Evolutionary conservation across 306 rosid genomes (phyloP), one percentile per base, ranked within the genome.

Genomic region (Betula pendula): DNA sequence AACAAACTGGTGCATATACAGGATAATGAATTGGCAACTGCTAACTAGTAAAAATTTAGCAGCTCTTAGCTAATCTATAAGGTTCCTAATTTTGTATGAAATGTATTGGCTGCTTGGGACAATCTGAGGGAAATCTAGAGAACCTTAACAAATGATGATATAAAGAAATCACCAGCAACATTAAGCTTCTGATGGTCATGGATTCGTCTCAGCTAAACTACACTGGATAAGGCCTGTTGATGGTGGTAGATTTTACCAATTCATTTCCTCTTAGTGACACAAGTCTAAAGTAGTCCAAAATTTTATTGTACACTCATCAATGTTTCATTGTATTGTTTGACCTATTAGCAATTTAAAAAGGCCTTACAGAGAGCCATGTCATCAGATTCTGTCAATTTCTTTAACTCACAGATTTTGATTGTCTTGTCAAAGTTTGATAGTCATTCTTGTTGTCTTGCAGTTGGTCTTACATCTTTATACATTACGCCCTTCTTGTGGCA

Each of bases 401-500:
- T 29, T 62, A 14, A 62, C 63, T n/a, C 33, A 24, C 13, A 24
- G 63, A 56, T 8, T 56, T 5, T 25, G 27, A 48, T 60, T 72
- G 24, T 44, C 74, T 73, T 22, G 22, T 71, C 53, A 70, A 75
- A 51, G 13, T 68, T 69, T 80, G 35, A 84, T 40, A 14, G 55
- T n/a, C 12, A 45, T 43, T 47, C 50, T 70, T 51, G 78, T 74
- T 77, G 62, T 80, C 78, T 82, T 90, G 97, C 94, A 92, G 96
- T 82, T 92, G 96, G 97, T 84, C 93, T 24, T 92, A 90, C 89
- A 87, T 92, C 71, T 87, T 90, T 75, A 90, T 92, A 78, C 97
- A 92, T 81, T 92, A 90, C 31, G 88, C 93, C 1, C 92, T 92
- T 81, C 96, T 90, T 71, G 83, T 92, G 77, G 96, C 96, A 71